phyloP scores from a whole-genome alignment of 192 early-diverging fungal genomes.

The Backusella mclennaniae region DNA sequence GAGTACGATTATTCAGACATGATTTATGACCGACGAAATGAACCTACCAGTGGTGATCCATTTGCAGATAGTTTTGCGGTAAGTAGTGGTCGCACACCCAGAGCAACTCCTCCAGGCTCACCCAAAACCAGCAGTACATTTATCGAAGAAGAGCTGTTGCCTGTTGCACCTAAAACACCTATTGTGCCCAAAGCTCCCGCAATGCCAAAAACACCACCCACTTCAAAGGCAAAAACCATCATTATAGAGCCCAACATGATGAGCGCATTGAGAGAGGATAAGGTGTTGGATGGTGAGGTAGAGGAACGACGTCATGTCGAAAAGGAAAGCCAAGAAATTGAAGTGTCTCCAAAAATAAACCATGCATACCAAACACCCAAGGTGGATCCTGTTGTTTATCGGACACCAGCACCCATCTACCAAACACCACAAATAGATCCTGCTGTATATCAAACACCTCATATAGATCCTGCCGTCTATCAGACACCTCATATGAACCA shows the following conservation, averaged over 20 bases:
- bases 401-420: background rate
- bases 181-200: background rate
- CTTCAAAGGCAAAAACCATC: background rate
- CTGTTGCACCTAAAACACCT: background rate
- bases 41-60: background rate
- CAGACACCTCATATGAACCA: background rate
- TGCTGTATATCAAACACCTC: background rate
- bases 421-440: background rate
- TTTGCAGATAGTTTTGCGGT: conserved; percentile 16
- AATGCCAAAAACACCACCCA: background rate
- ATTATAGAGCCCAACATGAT: background rate
- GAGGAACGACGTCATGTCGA: background rate
- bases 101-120: background rate
- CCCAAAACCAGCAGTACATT: background rate
- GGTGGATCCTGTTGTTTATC: background rate
- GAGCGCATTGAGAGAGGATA: background rate
- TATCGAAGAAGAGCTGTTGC: background rate
- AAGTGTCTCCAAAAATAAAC: background rate
- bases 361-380: conserved; percentile 6
- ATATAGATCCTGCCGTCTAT: background rate
- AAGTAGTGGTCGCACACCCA: background rate
- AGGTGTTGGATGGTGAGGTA: background rate
- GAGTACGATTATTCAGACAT: conserved; percentile 13
- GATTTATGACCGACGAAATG: background rate
- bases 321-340: conserved; percentile 1